A percentile compares a stretch with the other conserved stretches of the same genome.
phyloP scores from a whole-genome alignment of 2,329 filamentous ascomycete genomes.

The Talaromyces sp. region DNA sequence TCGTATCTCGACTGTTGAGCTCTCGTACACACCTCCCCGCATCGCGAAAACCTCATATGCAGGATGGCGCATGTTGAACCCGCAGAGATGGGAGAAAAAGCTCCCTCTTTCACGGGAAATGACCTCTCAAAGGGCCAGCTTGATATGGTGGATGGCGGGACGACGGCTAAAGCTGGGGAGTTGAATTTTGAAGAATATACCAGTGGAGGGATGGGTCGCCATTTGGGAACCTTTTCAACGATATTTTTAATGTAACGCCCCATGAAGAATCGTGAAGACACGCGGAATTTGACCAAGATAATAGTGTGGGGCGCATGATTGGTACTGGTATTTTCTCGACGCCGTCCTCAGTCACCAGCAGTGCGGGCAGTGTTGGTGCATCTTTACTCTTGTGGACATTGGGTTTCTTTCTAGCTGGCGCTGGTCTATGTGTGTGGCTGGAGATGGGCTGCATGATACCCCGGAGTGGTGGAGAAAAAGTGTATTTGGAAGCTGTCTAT shows the following conservation, averaged over 20 bases:
- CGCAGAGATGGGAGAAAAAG: background rate
- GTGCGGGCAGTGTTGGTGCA: constrained; percentile 66
- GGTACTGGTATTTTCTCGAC: constrained; percentile 72
- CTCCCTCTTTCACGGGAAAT: background rate
- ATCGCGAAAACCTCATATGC: background rate
- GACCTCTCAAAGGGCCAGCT: background rate
- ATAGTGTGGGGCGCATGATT: constrained; percentile 55
- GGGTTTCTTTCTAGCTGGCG: constrained; percentile 62
- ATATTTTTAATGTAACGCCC: constrained; percentile 28
- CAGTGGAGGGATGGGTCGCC: constrained; percentile 24
- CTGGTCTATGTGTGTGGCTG: constrained; percentile 62
- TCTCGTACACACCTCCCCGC: no score
- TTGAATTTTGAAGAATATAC: constrained; percentile 26
- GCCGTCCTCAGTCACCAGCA: constrained; percentile 64
- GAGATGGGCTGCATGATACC: constrained; percentile 71
- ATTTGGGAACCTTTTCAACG: constrained; percentile 24
- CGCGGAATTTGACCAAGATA: background rate
- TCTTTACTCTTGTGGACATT: constrained; percentile 64
- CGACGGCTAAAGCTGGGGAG: constrained; percentile 11
- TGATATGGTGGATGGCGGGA: background rate
- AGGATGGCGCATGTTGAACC: background rate
- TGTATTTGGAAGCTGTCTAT: constrained; percentile 70
- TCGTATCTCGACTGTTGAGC: no score
- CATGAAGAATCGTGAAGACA: background rate
- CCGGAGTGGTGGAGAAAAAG: constrained; percentile 67